Evolutionary conservation across 306 rosid genomes (phyloP), one percentile per base, ranked within the genome.

Genomic region (Acacia crassicarpa): DNA sequence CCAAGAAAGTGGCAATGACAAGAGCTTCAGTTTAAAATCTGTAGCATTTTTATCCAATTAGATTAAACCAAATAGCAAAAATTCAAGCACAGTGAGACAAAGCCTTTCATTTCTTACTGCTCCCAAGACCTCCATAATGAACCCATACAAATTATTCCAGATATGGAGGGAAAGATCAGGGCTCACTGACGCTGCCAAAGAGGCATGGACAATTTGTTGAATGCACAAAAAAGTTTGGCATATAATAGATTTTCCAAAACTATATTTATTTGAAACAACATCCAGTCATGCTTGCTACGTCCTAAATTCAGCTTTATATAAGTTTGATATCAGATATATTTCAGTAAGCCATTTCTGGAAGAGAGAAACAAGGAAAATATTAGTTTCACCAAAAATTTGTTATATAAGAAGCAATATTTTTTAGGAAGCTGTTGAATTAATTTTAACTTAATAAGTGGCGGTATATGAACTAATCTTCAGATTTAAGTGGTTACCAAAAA

Each of bases 21-120:
- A 80, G 74, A 80, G 30, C 69, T 63, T 80, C 65, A 72, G 20
- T 61, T 51, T 49, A 53, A 62, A 70, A 71, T 49, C 22, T 10
- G 70, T 4, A 67, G 30, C 67, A 6, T 4, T 66, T 16, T 15
- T 11, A 41, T 67, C 7, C 33, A 0, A 38, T 3, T 15, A 83
- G 49, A 54, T 30, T 30, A 45, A 63, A 78, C 56, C 61, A 73
- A 53, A 73, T 56, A 8, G 12, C 49, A 32, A 44, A 75, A 83
- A 17, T 17, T 16, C 61, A 74, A 67, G 65, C 83, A 74, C 67
- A 38, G 67, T 6, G 58, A 51, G 22, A 51, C 58, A 17, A 51
- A 51, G 58, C 22, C 22, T 51, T 51, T 51, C 58, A 17, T 3
- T 51, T 17, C 22, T 51, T 51, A 17, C 22, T 51, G 5, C 58